phyloP scores from a whole-genome alignment of 2,329 filamentous ascomycete species.

The Hymenoscyphus salicellus region DNA sequence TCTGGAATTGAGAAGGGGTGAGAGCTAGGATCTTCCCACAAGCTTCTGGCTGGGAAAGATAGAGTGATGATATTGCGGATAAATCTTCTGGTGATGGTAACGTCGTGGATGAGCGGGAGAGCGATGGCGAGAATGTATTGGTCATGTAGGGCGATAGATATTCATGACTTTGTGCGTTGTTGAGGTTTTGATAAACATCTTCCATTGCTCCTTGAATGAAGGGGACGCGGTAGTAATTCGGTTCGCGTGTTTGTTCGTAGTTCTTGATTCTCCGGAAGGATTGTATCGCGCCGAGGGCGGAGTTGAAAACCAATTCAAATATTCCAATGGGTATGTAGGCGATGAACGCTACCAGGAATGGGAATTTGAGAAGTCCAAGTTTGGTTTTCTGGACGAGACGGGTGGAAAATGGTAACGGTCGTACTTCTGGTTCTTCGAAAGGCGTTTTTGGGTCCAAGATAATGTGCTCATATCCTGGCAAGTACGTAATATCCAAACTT shows the following conservation, averaged over 20 bases:
- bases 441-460: constrained; percentile 70
- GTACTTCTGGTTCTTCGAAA: constrained; percentile 45
- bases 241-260: constrained; percentile 69
- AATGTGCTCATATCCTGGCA: constrained; percentile 70
- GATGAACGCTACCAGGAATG: constrained; percentile 61
- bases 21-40: constrained; percentile 67
- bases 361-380: constrained; percentile 45
- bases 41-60: too few relatives aligned
- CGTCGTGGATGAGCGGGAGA: background rate
- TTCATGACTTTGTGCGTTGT: constrained; percentile 51
- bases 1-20: constrained; percentile 75
- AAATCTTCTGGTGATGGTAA: constrained; percentile 23
- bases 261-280: constrained; percentile 72
- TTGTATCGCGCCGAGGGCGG: constrained; percentile 70
- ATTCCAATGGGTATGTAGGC: constrained; percentile 73
- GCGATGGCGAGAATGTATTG: constrained; percentile 7
- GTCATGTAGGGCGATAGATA: constrained; percentile 53
- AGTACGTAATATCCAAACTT: constrained; percentile 67
- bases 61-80: constrained; percentile 31
- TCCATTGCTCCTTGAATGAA: constrained; percentile 74
- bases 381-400: constrained; percentile 33
- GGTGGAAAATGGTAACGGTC: constrained; percentile 24
- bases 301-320: constrained; percentile 69
- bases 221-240: constrained; percentile 70
- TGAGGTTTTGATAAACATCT: constrained; percentile 42